phyloP scores from a whole-genome alignment of 768 basidiomycete species.

The Russula ochroleuca region DNA sequence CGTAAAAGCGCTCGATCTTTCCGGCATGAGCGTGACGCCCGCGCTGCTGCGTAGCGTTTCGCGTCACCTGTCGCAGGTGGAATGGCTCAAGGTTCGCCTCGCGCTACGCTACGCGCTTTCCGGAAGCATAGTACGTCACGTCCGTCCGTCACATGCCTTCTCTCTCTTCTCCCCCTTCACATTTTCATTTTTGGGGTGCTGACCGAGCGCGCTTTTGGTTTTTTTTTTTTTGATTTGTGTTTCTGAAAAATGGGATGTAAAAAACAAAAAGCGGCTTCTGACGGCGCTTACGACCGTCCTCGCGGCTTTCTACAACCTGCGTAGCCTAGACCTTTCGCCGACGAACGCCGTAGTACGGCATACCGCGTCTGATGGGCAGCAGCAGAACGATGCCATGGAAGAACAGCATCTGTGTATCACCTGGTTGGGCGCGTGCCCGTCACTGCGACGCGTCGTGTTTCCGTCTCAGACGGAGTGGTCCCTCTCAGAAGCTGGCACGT shows the following conservation, averaged over 20 bases:
- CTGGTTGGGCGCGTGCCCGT: constrained; percentile 53
- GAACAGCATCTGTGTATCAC: constrained; percentile 55
- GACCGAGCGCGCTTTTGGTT: background rate
- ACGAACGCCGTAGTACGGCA: constrained; percentile 42
- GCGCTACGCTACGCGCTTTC: constrained; percentile 58
- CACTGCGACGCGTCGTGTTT: constrained; percentile 50
- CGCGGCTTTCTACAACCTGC: constrained; percentile 45
- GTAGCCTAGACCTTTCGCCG: constrained; percentile 56
- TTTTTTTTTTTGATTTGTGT: background rate
- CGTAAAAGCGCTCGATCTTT: constrained; percentile 53
- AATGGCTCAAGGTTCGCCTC: constrained; percentile 51
- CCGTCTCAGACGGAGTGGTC: constrained; percentile 54
- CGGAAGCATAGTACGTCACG: constrained; percentile 52
- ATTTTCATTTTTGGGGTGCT: background rate
- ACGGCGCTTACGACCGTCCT: constrained; percentile 58
- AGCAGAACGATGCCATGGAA: constrained; percentile 33
- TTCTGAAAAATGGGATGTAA: background rate
- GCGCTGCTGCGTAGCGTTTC: constrained; percentile 54
- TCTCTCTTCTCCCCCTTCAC: background rate
- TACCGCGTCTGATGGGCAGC: constrained; percentile 25
- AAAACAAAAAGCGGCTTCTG: constrained; percentile 47
- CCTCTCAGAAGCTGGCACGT: constrained; percentile 30
- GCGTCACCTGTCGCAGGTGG: constrained; percentile 45
- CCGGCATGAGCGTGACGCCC: constrained; percentile 56
- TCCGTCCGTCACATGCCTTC: background rate